phyloP scores from a whole-genome alignment of 257 asterid genomes.

The Plantago elongata region DNA sequence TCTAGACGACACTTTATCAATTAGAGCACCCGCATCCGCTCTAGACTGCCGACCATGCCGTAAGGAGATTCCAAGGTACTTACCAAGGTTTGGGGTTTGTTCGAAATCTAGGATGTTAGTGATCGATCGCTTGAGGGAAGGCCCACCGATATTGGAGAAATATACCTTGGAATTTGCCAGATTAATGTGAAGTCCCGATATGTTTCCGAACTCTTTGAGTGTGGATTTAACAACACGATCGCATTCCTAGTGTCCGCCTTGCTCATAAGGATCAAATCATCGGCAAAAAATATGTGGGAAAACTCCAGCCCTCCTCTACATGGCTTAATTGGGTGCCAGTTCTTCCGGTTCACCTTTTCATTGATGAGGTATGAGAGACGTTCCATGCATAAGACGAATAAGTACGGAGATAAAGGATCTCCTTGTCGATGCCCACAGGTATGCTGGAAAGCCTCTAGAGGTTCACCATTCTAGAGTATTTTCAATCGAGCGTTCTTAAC shows the following conservation, averaged over 20 bases:
- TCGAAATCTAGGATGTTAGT: too few relatives aligned
- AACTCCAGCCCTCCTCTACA: background rate
- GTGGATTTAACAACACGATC: background rate
- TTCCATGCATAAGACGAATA: background rate
- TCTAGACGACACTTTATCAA: too few relatives aligned
- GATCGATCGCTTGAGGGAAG: too few relatives aligned
- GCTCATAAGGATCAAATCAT: background rate
- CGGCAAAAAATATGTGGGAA: background rate
- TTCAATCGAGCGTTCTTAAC: background rate
- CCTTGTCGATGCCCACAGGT: background rate
- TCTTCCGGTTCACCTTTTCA: background rate
- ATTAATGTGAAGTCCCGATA: background rate
- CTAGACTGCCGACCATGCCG: too few relatives aligned
- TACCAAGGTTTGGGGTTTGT: too few relatives aligned
- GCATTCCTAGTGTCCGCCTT: background rate
- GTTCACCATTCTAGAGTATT: background rate
- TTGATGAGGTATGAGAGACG: too few relatives aligned
- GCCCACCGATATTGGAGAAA: too few relatives aligned
- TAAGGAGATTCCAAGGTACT: too few relatives aligned
- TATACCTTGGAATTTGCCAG: too few relatives aligned
- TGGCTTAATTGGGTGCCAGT: background rate
- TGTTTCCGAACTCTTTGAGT: too few relatives aligned
- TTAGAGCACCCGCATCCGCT: too few relatives aligned
- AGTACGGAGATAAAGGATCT: background rate
- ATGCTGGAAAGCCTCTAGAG: background rate